A percentile compares a stretch with the other conserved stretches of the same genome.
phyloP scores from a whole-genome alignment of 768 basidiomycete species.

The Saitozyma sp. region DNA sequence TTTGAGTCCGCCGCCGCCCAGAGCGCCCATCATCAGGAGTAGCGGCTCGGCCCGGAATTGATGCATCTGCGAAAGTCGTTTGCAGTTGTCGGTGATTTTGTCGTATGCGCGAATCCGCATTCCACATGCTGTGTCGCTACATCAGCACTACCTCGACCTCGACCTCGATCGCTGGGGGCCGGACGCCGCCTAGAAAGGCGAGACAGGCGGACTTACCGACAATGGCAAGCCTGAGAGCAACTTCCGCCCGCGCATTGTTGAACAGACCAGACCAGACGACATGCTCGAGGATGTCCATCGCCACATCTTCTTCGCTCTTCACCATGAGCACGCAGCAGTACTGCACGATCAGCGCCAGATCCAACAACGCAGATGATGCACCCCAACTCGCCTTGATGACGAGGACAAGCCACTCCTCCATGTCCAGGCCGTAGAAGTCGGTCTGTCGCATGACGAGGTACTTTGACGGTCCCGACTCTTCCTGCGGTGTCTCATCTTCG shows the following conservation, averaged over 20 bases:
- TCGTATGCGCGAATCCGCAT: slow-evolving; percentile 61
- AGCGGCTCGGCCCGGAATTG: slow-evolving; percentile 87
- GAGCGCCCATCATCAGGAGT: slow-evolving; percentile 70
- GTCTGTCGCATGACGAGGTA: slow-evolving; percentile 59
- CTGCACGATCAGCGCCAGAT: slow-evolving; percentile 20
- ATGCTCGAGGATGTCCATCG: slow-evolving; percentile 49
- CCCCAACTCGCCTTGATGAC: slow-evolving; percentile 71
- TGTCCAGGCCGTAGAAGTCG: slow-evolving; percentile 75
- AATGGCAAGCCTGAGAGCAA: slow-evolving; percentile 71
- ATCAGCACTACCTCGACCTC: background rate
- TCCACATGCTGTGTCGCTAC: slow-evolving; percentile 64
- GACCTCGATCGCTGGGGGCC: background rate
- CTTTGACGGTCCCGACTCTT: slow-evolving; percentile 21
- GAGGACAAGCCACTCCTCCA: slow-evolving; percentile 80
- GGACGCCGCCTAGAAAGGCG: background rate
- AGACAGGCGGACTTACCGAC: slow-evolving; percentile 62
- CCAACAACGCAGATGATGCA: background rate
- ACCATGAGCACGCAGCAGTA: slow-evolving; percentile 51
- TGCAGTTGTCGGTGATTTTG: slow-evolving; percentile 69
- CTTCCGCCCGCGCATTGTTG: slow-evolving; percentile 66
- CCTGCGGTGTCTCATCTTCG: slow-evolving; percentile 29
- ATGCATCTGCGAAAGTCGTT: slow-evolving; percentile 70
- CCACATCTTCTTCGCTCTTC: slow-evolving; percentile 47
- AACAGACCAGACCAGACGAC: slow-evolving; percentile 35
- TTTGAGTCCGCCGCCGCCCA: slow-evolving; percentile 66